Evolutionary conservation across 2,329 filamentous ascomycete species (phyloP).

Genomic region (Ophiostoma ulmi): DNA sequence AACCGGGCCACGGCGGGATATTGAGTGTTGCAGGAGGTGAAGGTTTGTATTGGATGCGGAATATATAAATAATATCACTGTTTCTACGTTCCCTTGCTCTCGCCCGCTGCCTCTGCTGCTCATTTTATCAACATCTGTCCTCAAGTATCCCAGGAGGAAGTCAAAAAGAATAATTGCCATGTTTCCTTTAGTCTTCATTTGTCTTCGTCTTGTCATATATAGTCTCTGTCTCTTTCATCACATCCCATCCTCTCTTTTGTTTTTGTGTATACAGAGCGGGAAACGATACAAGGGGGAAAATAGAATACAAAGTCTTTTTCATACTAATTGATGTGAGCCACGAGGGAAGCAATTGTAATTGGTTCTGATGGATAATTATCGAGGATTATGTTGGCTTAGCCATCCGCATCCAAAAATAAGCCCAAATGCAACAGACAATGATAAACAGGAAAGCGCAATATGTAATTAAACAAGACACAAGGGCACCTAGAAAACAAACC

Average conservation of each 20-base stretch:
- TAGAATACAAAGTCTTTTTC: background rate
- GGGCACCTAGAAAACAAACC: background rate
- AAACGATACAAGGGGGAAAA: background rate
- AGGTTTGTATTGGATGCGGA: conserved; percentile 10
- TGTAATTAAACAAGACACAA: background rate
- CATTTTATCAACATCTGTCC: background rate
- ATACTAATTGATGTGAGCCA: background rate
- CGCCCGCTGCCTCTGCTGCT: background rate
- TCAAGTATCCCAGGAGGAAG: background rate
- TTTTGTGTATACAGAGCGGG: conserved; percentile 15
- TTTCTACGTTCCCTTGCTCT: conserved; percentile 4
- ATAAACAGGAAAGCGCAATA: background rate
- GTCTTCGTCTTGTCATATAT: conserved; percentile 21
- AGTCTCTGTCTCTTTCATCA: conserved; percentile 3
- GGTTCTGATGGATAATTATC: background rate
- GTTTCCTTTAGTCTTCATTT: conserved; percentile 14
- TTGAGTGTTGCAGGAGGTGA: background rate
- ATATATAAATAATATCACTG: conserved; percentile 14
- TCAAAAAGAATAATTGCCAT: conserved; percentile 29
- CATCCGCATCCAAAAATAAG: background rate
- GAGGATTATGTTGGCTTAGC: background rate
- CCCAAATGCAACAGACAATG: background rate
- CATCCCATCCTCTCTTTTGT: conserved; percentile 14
- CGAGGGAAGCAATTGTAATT: background rate
- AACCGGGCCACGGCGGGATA: background rate